Conservation (phyloP, 768 basidiomycete genomes). For the Pleurotus cornucopiae region DNA sequence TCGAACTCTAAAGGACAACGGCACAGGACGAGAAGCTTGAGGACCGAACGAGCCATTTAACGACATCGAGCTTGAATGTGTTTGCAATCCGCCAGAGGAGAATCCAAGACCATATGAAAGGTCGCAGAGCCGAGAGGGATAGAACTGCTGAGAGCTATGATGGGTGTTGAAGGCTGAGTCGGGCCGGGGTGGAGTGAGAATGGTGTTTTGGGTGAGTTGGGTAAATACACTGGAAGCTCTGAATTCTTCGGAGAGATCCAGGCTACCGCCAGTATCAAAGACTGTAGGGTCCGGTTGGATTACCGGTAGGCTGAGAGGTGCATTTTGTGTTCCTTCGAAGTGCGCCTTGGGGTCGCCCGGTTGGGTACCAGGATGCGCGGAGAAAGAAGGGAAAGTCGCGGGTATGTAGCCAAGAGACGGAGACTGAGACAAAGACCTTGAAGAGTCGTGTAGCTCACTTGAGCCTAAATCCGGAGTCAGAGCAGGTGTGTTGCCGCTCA, state of each 20-base stretch:
- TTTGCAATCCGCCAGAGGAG: constrained; percentile 3
- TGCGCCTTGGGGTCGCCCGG: background rate
- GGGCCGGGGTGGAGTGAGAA: background rate
- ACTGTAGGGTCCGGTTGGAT: background rate
- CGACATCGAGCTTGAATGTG: background rate
- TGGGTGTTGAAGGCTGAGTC: background rate
- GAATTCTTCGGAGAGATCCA: constrained; percentile 3
- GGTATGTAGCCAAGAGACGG: constrained; percentile 7
- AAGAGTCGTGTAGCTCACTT: background rate
- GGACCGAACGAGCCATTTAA: background rate
- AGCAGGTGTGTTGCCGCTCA: too few species aligned
- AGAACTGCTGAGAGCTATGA: background rate
- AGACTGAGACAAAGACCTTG: background rate
- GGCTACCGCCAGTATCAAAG: background rate
- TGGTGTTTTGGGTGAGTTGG: background rate
- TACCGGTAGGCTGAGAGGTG: background rate
- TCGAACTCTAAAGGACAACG: background rate
- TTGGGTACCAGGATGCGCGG: background rate
- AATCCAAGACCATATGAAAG: background rate
- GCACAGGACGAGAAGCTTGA: background rate
- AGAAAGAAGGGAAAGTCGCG: background rate
- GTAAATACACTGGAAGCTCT: background rate
- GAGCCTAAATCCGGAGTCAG: background rate
- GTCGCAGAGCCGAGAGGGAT: background rate
- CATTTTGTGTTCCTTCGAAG: too few species aligned